Percentiles rank a stretch among this genome's conserved stretches.
Conservation (phyloP, 1,284 basidiomycete species). For the Papiliotrema fonsecae region DNA sequence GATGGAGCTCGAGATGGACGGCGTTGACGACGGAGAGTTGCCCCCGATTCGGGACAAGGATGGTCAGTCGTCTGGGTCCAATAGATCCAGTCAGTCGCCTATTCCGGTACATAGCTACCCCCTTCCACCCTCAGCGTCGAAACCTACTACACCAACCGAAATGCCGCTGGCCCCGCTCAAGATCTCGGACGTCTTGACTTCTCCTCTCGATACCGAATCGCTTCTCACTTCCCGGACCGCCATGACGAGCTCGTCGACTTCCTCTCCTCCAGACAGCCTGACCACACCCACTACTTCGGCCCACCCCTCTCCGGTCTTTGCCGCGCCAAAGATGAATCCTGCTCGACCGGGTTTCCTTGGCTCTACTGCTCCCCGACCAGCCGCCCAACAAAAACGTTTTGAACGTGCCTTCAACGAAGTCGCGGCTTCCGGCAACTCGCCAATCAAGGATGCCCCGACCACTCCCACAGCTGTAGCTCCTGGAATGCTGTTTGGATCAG, state of each 20-base stretch:
- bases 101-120: conserved; percentile 35
- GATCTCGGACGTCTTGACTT: conserved; percentile 45
- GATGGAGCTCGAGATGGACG: conserved; percentile 45
- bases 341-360: conserved; percentile 30
- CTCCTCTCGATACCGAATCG: conserved; percentile 26
- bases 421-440: conserved; percentile 28
- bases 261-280: conserved; percentile 28
- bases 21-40: conserved; percentile 13
- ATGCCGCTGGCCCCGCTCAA: conserved; percentile 21
- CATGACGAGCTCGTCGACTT: conserved; percentile 17
- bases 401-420: conserved; percentile 45
- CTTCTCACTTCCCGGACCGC: conserved; percentile 3
- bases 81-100: conserved; percentile 32
- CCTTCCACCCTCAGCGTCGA: conserved; percentile 28
- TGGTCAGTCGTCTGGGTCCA: conserved; percentile 9
- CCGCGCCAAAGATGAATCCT: conserved; percentile 34
- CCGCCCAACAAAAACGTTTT: conserved; percentile 29
- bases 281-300: conserved; percentile 32
- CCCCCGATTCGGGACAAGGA: background rate
- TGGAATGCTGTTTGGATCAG: conserved; percentile 37
- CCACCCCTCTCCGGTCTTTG: conserved; percentile 30
- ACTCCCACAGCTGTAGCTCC: conserved; percentile 41
- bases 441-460: conserved; percentile 6
- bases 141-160: conserved; percentile 22
- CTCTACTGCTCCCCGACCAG: conserved; percentile 13